Base-by-base conservation (phyloP, 2,329 filamentous ascomycete genomes). In the Dryadomyces quercus-mongolicae region DNA sequence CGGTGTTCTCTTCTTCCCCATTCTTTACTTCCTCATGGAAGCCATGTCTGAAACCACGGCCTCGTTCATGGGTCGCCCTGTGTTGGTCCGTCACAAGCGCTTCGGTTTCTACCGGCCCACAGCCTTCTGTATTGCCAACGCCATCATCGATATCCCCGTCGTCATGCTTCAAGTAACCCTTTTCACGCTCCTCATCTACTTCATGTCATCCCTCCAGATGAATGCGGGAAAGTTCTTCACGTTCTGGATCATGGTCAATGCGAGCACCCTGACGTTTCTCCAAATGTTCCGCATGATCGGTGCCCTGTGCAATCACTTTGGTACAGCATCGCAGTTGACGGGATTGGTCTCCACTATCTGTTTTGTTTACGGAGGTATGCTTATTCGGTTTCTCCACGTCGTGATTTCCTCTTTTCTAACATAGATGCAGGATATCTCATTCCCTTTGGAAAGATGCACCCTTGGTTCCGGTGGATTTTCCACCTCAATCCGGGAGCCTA, bases 111-210 rank as follows among this genome's bases (percentile, higher is more conserved):
- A 78, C 62, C 70, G 77, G 0, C 78, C 78, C 0, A 73, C 74
- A 5, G 76, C 78, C 10, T 78, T 80, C 57, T 74, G 76, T 1
- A 68, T 83, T 2, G 79, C 80, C 5, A 72, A 78, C 34, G 75
- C 80, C 0, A 68, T 83, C 0, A 67, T 72, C 0, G 81, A 88
- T 78, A 58, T 84, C 70, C 67, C 81, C 0, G 60, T 76, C 6
- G 81, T 91, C 58, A 70, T 88, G 13, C 54, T 76, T 8, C 85
- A 87, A 60, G 74, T 84, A 0, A 69, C 85, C 53, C 69, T 81
- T 20, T 91, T 90, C 69, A 86, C 86, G 57, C 49, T 88, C 43
- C 76, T 84, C 18, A 72, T 91, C 42, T 92, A 91, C 70, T 91
- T 90, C 67, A 84, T 92, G 83, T 79, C 83, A 0, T 81, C 85